Evolutionary conservation across 2,329 filamentous ascomycete species (phyloP), one percentile per base, ranked within the genome.

Genomic region (Ceratocystis ficicola): DNA sequence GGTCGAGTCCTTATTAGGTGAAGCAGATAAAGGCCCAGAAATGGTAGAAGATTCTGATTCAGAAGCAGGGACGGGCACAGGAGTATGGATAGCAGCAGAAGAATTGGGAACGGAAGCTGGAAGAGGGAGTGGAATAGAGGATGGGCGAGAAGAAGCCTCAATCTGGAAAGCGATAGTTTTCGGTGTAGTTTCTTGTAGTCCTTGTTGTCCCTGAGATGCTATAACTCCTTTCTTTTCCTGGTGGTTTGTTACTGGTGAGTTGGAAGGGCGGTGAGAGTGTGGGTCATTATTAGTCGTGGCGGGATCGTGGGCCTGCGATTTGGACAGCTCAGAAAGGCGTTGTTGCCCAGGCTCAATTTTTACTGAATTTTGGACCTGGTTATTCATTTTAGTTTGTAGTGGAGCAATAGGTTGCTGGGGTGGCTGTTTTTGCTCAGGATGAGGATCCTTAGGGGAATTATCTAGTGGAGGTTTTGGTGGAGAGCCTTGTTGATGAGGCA

Each of bases 401-500:
- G 62, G 44, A 57, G 61, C 50, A 15, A 50, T 25, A 15, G 22
- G 15, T 55, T 65, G 65, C 66, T 67, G 65, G 61, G 66, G 44
- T 67, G 62, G 20, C 36, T 25, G 20, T 48, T 64, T 59, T n/a
- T 62, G 63, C 48, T 67, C 55, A 41, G 44, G 48, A 25, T 20
- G 60, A 25, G 65, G 20, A 28, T 60, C 64, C 44, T 63, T 68
- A 44, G 44, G 50, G 64, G 62, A n/a, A 44, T 65, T 17, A 62
- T 50, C 57, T 17, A 30, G 67, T 36, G 41, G 44, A 44, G 61
- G 44, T 44, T 64, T 65, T 20, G 64, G 22, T 10, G 67, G 67
- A 32, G 77, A 73, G 71, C 77, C 75, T 70, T 78, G 77, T 55
- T 61, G 64, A 57, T 64, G 64, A 66, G 67, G 66, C 66, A 65